Evolutionary conservation across 148 eudicot genomes (phyloP), one percentile per base, ranked within the genome.

Genomic region (Amaranthus hypochondriacus): DNA sequence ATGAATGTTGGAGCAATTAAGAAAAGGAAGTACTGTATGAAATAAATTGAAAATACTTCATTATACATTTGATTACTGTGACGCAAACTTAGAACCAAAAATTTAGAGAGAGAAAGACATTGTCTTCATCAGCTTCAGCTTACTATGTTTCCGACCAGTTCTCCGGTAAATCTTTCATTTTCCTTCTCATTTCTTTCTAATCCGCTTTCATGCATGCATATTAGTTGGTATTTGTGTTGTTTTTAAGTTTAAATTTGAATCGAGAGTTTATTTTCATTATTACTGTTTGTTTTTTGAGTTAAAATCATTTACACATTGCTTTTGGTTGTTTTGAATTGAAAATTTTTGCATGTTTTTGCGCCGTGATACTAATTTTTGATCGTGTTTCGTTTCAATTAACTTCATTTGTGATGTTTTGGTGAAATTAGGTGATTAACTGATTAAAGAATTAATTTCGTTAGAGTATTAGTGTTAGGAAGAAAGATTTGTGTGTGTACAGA

Each of bases 161-260:
- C 75, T 39, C 75, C 70, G 79, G 79, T 43, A 64, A 70, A 14
- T 55, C n/a, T 55, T 39, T 56, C 69, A 53, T 42, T 72, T 12
- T 55, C 43, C 56, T 42, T 55, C 56, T 70, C 56, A 54, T 15
- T 47, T 50, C 7, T 73, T 74, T 67, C 5, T 11, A 4, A 10
- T 46, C 44, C 48, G 14, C 10, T 8, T 13, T 1, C 43, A 44
- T 53, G 13, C 74, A 52, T 76, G 73, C 70, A 49, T 9, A 56
- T 65, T n/a, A 60, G 15, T 59, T 68, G 5, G n/a, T 6, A 12
- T 1, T 48, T 21, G 6, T 55, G 39, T 49, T 55, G 73, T 60
- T 11, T 6, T 3, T 72, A 9, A 60, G 14, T 56, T 42, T 9
- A 28, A 9, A 15, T 62, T 3, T 59, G 57, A 63, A 59, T 60